A percentile compares a stretch with the other conserved stretches of the same genome.
Evolutionary conservation across 2,329 filamentous ascomycete genomes (phyloP).

Genomic region (Xylariaceae sp.): DNA sequence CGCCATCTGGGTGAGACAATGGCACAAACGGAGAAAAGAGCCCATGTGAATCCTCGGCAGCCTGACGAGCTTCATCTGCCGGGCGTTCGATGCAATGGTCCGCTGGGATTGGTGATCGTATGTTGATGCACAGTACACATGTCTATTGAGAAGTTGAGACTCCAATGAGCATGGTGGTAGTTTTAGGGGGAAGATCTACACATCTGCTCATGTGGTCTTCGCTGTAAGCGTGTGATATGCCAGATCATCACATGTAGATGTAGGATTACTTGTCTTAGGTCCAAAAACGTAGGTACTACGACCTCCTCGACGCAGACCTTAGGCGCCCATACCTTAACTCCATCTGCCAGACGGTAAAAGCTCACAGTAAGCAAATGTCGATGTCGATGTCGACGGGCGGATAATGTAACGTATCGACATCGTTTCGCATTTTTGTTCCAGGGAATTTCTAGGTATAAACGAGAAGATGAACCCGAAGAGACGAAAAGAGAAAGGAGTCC

Average conservation of each 20-base stretch:
- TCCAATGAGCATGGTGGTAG: too few relatives aligned
- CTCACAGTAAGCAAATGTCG: not conserved
- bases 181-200: too few relatives aligned
- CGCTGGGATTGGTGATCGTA: not conserved
- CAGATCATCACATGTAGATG: too few relatives aligned
- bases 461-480: too few relatives aligned
- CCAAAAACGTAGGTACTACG: too few relatives aligned
- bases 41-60: not conserved
- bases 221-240: not conserved
- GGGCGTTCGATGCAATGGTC: too few relatives aligned
- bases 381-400: not conserved
- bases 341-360: not conserved
- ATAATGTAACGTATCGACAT: not conserved
- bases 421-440: too few relatives aligned
- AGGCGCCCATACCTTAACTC: not conserved
- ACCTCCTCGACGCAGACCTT: not conserved
- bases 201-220: constrained; percentile 11
- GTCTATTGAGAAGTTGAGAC: too few relatives aligned
- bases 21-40: not conserved
- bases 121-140: not conserved
- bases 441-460: too few relatives aligned
- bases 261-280: too few relatives aligned
- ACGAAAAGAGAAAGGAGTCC: too few relatives aligned
- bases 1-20: not conserved
- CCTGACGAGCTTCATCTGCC: not conserved